Conservation (phyloP, 2,329 filamentous ascomycete species). For the Aspergillus terreus region DNA sequence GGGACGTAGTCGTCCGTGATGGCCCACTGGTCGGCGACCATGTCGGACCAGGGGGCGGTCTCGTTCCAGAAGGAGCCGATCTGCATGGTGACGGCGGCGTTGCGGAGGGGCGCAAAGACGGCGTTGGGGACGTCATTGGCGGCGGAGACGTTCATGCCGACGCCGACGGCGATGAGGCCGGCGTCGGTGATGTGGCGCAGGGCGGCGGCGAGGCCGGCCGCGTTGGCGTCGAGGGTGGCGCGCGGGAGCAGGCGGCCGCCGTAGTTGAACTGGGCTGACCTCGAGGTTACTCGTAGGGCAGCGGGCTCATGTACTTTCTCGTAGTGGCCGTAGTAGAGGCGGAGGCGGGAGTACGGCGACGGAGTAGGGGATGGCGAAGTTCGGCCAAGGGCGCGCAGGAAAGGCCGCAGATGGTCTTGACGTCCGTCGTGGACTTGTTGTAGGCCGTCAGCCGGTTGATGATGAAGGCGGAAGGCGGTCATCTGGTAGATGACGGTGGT, state of each 20-base stretch:
- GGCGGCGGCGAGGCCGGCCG: slow-evolving; percentile 23
- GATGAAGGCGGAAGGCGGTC: slow-evolving; percentile 47
- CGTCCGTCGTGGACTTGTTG: slow-evolving; percentile 43
- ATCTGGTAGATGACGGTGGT: slow-evolving; percentile 50
- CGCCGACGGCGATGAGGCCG: slow-evolving; percentile 35
- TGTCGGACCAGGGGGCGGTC: slow-evolving; percentile 34
- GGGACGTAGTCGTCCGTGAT: slow-evolving; percentile 42
- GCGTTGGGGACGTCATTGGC: slow-evolving; percentile 36
- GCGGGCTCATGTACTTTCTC: slow-evolving; percentile 27
- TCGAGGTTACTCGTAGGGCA: slow-evolving; percentile 26
- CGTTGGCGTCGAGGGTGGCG: slow-evolving; percentile 27
- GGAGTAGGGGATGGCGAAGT: slow-evolving; percentile 33
- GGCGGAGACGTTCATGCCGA: slow-evolving; percentile 38
- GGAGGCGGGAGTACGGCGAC: slow-evolving; percentile 25
- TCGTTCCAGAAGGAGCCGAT: slow-evolving; percentile 35
- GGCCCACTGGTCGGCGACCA: slow-evolving; percentile 32
- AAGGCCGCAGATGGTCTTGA: too few relatives aligned
- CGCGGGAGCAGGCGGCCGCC: slow-evolving; percentile 36
- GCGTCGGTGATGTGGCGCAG: slow-evolving; percentile 33
- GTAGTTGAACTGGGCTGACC: slow-evolving; percentile 24
- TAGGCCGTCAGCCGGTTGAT: slow-evolving; percentile 49
- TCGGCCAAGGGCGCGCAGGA: too few relatives aligned
- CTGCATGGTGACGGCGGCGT: slow-evolving; percentile 35
- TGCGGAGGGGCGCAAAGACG: slow-evolving; percentile 39
- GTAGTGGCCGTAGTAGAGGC: slow-evolving; percentile 35